phyloP scores from a whole-genome alignment of 2,329 filamentous ascomycete genomes.

The Clarireedia homoeocarpa region DNA sequence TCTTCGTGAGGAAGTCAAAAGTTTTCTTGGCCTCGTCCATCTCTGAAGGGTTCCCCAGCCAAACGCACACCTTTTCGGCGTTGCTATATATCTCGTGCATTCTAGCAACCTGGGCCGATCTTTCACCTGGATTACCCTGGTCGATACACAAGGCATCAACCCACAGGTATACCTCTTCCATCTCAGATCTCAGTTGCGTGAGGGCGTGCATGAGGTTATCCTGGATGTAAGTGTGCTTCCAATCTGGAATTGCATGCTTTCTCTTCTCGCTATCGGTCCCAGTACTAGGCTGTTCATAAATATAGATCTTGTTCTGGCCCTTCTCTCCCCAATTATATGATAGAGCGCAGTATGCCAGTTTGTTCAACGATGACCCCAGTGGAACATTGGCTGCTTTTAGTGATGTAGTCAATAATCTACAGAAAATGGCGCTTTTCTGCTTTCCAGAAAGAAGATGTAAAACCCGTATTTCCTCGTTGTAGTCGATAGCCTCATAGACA shows the following conservation, averaged over 20 bases:
- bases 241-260: neutral
- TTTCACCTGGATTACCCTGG: slow-evolving; percentile 10
- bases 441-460: slow-evolving; percentile 7
- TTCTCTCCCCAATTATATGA: neutral
- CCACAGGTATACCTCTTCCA: slow-evolving; percentile 9
- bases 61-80: slow-evolving; percentile 12
- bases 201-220: slow-evolving; percentile 11
- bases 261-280: too few species aligned
- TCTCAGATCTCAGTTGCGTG: neutral
- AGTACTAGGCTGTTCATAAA: neutral
- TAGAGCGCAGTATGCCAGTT: neutral
- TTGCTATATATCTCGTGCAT: slow-evolving; percentile 15
- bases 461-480: slow-evolving; percentile 13
- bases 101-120: slow-evolving; percentile 9
- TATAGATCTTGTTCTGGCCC: neutral
- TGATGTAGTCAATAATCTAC: slow-evolving; percentile 9
- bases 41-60: slow-evolving; percentile 1
- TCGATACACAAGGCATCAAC: slow-evolving; percentile 17
- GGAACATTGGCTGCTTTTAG: neutral
- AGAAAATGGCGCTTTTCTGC: neutral
- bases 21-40: neutral
- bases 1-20: slow-evolving; percentile 10
- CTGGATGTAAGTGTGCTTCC: slow-evolving; percentile 3
- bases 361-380: neutral
- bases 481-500: slow-evolving; percentile 4